Evolutionary conservation across 345 rosid genomes (phyloP).

Genomic region (Lagerstroemia speciosa): DNA sequence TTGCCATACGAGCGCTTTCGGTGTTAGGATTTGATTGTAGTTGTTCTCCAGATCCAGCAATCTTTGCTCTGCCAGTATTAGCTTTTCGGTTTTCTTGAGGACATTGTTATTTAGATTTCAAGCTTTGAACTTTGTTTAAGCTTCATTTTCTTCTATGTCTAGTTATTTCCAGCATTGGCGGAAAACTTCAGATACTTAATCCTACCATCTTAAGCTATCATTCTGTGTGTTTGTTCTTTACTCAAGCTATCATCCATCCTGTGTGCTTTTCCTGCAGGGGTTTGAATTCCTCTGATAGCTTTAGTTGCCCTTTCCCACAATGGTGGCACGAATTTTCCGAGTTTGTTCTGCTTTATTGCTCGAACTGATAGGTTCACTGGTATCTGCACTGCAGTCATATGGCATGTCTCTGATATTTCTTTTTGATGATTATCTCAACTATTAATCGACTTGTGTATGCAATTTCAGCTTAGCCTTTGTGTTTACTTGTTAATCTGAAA

Average conservation of each 20-base stretch:
- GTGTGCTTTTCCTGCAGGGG: not conserved
- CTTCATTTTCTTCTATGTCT: not conserved
- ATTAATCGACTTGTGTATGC: not conserved
- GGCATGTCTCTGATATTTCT: not conserved
- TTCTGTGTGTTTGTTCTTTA: not conserved
- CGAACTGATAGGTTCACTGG: not conserved
- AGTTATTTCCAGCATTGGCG: not conserved
- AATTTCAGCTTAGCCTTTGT: not conserved
- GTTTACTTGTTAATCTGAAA: not conserved
- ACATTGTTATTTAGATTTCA: not conserved
- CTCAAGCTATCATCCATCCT: not conserved
- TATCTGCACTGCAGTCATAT: not conserved
- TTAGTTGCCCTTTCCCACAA: not conserved
- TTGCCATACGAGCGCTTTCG: not conserved
- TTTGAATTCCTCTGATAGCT: not conserved
- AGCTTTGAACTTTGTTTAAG: not conserved
- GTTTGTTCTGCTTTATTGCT: not conserved
- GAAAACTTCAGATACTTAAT: not conserved
- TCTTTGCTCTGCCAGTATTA: not conserved
- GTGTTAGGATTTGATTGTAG: not conserved
- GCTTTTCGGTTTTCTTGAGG: not conserved
- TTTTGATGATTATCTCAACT: not conserved
- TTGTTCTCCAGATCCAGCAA: not conserved
- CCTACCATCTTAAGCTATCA: no score
- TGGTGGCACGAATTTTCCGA: not conserved